These are phyloP conservation scores for Phytophthora constricta DNA, from an alignment of 352 stramenopile species.

Conservation along the genomic window DNA sequence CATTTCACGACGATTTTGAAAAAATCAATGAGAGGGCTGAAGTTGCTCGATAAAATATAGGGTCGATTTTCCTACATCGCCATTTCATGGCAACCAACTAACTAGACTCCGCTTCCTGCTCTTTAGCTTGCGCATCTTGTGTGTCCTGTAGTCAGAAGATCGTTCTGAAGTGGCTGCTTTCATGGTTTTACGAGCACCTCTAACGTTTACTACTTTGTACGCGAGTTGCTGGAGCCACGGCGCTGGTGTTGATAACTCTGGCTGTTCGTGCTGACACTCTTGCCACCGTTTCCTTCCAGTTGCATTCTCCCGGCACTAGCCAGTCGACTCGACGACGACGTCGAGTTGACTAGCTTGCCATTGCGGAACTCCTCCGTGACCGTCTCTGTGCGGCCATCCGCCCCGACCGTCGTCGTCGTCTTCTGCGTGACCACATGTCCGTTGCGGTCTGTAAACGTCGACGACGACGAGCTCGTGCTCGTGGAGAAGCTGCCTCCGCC, in stretches of 20 bases:
- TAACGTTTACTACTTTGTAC: conserved; percentile 22
- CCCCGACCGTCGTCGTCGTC: conserved; percentile 65
- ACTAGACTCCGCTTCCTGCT: conserved; percentile 9
- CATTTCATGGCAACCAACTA: conserved; percentile 9
- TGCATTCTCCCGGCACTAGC: conserved; percentile 69
- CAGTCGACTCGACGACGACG: conserved; percentile 54
- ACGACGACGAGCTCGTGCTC: conserved; percentile 65
- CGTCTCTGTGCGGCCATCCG: conserved; percentile 60
- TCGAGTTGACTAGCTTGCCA: conserved; percentile 65
- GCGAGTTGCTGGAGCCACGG: conserved; percentile 25
- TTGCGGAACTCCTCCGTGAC: conserved; percentile 79
- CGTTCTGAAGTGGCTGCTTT: conserved; percentile 5
- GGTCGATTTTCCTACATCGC: background rate
- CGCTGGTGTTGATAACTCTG: conserved; percentile 23
- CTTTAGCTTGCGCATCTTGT: background rate
- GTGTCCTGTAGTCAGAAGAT: conserved; percentile 9
- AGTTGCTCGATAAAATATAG: background rate
- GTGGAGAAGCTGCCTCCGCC: conserved; percentile 39
- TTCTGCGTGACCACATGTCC: conserved; percentile 80
- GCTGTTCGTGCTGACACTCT: background rate
- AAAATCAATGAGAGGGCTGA: background rate
- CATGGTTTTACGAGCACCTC: background rate
- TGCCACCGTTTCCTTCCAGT: conserved; percentile 36
- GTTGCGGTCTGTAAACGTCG: conserved; percentile 70
- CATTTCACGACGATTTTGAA: background rate